phyloP scores from a whole-genome alignment of 805 yeast species.

The Candida fluviatilis region DNA sequence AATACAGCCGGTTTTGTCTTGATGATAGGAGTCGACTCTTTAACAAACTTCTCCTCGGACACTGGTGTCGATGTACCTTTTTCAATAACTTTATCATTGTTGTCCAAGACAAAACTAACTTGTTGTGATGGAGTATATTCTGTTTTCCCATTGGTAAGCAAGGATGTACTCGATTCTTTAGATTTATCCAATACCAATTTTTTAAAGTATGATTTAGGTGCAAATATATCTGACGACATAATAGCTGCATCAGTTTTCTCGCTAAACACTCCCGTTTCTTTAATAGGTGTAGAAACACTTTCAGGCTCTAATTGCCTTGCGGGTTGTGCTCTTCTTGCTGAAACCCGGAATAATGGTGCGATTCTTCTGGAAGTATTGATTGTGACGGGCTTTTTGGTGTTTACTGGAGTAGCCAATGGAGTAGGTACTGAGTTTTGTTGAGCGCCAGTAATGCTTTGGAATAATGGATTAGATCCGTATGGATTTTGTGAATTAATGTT shows the following conservation, averaged over 20 bases:
- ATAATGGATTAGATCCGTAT: conserved; percentile 75
- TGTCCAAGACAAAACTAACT: conserved; percentile 13
- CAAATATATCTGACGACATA: conserved; percentile 65
- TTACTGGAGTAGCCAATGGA: conserved; percentile 27
- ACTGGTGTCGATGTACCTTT: neutral
- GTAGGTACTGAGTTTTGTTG: conserved; percentile 10
- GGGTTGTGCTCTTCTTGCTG: conserved; percentile 14
- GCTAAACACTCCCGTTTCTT: conserved; percentile 25
- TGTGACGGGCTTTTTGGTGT: conserved; percentile 54
- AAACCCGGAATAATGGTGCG: conserved; percentile 46
- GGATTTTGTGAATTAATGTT: conserved; percentile 49
- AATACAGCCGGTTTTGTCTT: neutral
- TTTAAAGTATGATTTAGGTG: conserved; percentile 54
- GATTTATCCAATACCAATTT: conserved; percentile 51
- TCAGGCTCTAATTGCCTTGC: neutral
- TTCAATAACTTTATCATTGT: conserved; percentile 1
- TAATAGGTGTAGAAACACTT: conserved; percentile 2
- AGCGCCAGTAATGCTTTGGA: conserved; percentile 39
- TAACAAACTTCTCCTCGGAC: neutral
- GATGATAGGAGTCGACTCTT: neutral
- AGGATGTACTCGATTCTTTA: conserved; percentile 10
- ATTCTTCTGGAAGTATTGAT: conserved; percentile 51
- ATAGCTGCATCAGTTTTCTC: conserved; percentile 62
- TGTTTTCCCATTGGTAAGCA: conserved; percentile 5
- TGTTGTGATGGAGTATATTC: conserved; percentile 13